Evolutionary conservation across 2,329 filamentous ascomycete species (phyloP), one percentile per base, ranked within the genome.

Genomic region (Exophiala oligosperma): DNA sequence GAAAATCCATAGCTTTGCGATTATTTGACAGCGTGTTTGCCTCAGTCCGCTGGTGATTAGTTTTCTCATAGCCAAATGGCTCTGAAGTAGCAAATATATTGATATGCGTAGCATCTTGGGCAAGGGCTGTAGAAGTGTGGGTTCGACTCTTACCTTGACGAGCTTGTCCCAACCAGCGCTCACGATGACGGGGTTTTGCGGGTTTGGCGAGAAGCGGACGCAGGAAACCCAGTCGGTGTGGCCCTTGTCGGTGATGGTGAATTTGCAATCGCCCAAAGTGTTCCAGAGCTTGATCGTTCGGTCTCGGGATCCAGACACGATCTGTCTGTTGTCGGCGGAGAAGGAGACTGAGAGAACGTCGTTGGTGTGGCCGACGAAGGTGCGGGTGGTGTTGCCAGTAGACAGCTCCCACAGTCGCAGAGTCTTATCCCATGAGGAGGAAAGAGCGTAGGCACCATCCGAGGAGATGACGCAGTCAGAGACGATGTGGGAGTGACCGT

Each of bases 81-180:
- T 99, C 94, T 97, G 93, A 97, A 99, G 94, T 97, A 97, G 94
- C 94, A 97, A 97, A 97, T 97, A 97, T 92, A 91, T 92, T 65
- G 35, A 54, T 82, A 76, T 78, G 87, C 85, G 89, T 86, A 89
- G 84, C 93, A 97, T 97, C 93, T 94, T 77, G 86, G 81, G 81
- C 76, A 67, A 59, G 56, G 11, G 57, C 26, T 24, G 32, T 35
- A 17, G 12, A 35, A 26, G 29, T 17, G 8, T 38, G 54, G 63
- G 54, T 50, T 51, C 61, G 57, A 54, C 65, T 85, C 92, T 74
- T 84, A 99, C 94, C 94, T 99, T 99, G 79, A 99, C 94, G 72
- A 97, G 89, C 88, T 97, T 99, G 85, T 99, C 94, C 94, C 94
- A 99, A 73, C 92, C 92, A 80, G 89, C 88, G 78, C 90, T 95